Evolutionary conservation across 768 basidiomycete genomes (phyloP), one percentile per base, ranked within the genome.

Genomic region (Antrodiella citrinella): DNA sequence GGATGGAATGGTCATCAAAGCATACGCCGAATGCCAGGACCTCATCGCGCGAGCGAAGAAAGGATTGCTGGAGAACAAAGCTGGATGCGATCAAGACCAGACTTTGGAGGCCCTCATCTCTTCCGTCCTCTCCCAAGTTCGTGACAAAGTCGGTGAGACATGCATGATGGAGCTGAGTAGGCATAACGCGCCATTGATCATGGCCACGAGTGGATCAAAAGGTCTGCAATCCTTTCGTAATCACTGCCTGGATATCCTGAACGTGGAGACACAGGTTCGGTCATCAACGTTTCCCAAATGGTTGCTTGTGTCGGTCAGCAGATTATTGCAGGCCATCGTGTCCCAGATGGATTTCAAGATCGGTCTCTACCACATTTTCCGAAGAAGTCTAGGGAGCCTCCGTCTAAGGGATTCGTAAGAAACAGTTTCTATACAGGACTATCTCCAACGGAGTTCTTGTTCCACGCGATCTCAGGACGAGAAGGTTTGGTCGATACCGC

Each of bases 281-380:
- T 92, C 54, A 95, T 99, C 69, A 99, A 99, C 68, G 96, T 99
- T 49, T 95, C 92, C 20, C 96, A 99, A 70, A 99, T 99, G 96
- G 95, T 98, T 48, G 96, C 95, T 62, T 97, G 95, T 80, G 96
- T 99, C 58, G 96, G 96, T 4, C 96, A 99, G 63, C 96, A 99
- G 65, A 97, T 98, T 66, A 98, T 99, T 54, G 82, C 92, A 18
- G 96, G 96, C 4, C 86, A 91, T 69, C 96, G 96, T 79, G 93
- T 99, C 4, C 94, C 93, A 0, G 86, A 98, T 74, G 96, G 95
- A 24, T 99, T 99, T 72, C 95, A 97, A 68, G 96, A 99, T 67
- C 87, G 96, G 26, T 95, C 96, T 1, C 75, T 99, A n/a, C 96
- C 96, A 0, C 96, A 99, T 67, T 99, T 98, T 67, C 90, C 86